A percentile compares a stretch with the other conserved stretches of the same genome.
These are phyloP conservation scores for Wickerhamomyces canadensis DNA, from an alignment of 805 yeast species.

Conservation along the genomic window DNA sequence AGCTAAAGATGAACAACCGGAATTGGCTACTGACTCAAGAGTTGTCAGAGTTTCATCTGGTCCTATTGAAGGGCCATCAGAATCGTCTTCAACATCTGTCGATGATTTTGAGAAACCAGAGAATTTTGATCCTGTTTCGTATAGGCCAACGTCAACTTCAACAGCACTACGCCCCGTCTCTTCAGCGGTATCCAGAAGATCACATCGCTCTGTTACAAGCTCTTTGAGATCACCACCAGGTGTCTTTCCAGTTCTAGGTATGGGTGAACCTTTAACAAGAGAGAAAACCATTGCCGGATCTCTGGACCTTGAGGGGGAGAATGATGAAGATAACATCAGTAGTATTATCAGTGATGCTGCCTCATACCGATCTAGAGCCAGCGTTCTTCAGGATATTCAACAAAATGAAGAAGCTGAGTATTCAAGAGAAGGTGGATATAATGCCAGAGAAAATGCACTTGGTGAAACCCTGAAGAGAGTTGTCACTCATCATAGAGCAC, in stretches of 20 bases:
- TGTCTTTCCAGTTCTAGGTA: constrained; percentile 74
- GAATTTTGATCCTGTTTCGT: constrained; percentile 13
- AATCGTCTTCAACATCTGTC: background rate
- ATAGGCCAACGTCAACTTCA: constrained; percentile 10
- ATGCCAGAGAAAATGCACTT: constrained; percentile 28
- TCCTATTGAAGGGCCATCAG: background rate
- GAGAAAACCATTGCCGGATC: constrained; percentile 55
- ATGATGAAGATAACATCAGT: constrained; percentile 1
- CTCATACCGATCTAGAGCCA: constrained; percentile 10
- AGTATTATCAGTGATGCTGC: constrained; percentile 6
- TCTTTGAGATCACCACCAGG: constrained; percentile 57
- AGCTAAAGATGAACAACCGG: constrained; percentile 76
- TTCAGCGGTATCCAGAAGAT: constrained; percentile 8
- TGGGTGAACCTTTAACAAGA: constrained; percentile 58
- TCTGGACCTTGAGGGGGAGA: constrained; percentile 7
- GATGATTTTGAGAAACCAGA: constrained; percentile 5
- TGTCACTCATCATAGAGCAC: constrained; percentile 16
- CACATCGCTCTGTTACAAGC: background rate
- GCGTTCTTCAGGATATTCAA: constrained; percentile 13
- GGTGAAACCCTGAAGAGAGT: constrained; percentile 30
- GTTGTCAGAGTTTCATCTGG: constrained; percentile 48
- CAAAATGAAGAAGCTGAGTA: constrained; percentile 25
- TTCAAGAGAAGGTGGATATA: constrained; percentile 22
- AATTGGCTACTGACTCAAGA: constrained; percentile 69
- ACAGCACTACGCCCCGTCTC: constrained; percentile 1